Percentiles rank a stretch among this genome's conserved stretches.
Conservation (phyloP, 2,329 filamentous ascomycete species). For the Neonectria coccinea region DNA sequence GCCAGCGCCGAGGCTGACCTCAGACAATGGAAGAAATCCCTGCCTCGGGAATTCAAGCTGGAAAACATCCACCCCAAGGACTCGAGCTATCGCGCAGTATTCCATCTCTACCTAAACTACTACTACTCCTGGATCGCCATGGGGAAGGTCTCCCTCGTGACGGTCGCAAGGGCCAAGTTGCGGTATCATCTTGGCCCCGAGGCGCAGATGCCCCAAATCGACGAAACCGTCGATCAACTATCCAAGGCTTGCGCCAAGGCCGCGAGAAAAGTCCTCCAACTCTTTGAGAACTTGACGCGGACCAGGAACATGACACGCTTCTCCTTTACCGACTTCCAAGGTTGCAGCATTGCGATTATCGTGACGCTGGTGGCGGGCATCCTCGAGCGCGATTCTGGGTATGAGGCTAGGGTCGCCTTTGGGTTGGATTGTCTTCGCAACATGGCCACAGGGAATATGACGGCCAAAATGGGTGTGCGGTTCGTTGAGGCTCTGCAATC, state of each 20-base stretch:
- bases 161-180: constrained; percentile 45
- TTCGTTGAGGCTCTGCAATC: constrained; percentile 43
- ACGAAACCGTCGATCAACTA: constrained; percentile 31
- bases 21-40: constrained; percentile 48
- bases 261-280: constrained; percentile 47
- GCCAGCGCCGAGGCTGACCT: constrained; percentile 40
- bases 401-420: constrained; percentile 46
- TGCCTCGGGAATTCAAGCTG: constrained; percentile 45
- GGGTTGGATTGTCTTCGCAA: constrained; percentile 48
- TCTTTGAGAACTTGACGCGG: constrained; percentile 47
- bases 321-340: constrained; percentile 55
- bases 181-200: constrained; percentile 31
- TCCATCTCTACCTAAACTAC: constrained; percentile 53
- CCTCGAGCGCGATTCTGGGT: constrained; percentile 49
- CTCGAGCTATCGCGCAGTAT: constrained; percentile 47
- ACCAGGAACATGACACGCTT: constrained; percentile 50
- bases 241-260: constrained; percentile 48
- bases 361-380: constrained; percentile 51
- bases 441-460: constrained; percentile 51
- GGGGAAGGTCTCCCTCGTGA: constrained; percentile 50
- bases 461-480: constrained; percentile 38
- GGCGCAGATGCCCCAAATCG: constrained; percentile 16
- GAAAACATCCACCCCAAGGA: constrained; percentile 45
- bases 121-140: constrained; percentile 53
- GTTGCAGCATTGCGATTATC: constrained; percentile 53